Evolutionary conservation across 1,284 basidiomycete species (phyloP).

Genomic region (Papiliotrema flavescens): DNA sequence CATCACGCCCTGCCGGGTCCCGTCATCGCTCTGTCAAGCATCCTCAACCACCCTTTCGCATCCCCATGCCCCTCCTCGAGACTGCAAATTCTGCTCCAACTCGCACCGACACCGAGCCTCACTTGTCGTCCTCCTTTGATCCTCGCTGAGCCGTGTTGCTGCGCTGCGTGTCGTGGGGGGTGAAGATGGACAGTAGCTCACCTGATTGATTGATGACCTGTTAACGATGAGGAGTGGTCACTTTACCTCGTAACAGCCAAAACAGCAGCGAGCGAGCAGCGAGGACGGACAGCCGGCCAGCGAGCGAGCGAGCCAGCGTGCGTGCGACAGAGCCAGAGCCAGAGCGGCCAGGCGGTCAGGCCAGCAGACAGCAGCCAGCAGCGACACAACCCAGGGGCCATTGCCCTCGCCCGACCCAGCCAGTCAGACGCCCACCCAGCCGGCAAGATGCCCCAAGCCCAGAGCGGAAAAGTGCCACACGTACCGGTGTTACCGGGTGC

Average conservation of each 20-base stretch:
- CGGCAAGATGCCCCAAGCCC: neutral
- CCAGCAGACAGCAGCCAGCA: too few species aligned
- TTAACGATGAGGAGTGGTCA: neutral
- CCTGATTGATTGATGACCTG: neutral
- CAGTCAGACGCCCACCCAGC: neutral
- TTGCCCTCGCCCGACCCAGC: too few species aligned
- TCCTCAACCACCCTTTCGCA: neutral
- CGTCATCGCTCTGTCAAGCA: neutral
- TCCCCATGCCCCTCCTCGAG: neutral
- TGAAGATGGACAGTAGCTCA: neutral
- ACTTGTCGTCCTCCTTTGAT: neutral
- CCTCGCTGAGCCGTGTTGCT: neutral
- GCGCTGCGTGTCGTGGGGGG: too few species aligned
- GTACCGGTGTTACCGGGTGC: neutral
- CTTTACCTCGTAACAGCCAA: neutral
- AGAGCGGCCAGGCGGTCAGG: too few species aligned
- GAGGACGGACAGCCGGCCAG: too few species aligned
- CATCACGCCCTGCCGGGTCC: neutral
- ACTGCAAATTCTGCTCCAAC: neutral
- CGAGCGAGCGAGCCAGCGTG: too few species aligned
- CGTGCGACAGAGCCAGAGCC: too few species aligned
- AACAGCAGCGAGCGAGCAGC: neutral
- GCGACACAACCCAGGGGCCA: too few species aligned
- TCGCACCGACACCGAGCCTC: neutral
- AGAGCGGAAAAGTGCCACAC: neutral